phyloP scores from a whole-genome alignment of 2,329 filamentous ascomycete genomes.

The Botryotinia narcissicola region DNA sequence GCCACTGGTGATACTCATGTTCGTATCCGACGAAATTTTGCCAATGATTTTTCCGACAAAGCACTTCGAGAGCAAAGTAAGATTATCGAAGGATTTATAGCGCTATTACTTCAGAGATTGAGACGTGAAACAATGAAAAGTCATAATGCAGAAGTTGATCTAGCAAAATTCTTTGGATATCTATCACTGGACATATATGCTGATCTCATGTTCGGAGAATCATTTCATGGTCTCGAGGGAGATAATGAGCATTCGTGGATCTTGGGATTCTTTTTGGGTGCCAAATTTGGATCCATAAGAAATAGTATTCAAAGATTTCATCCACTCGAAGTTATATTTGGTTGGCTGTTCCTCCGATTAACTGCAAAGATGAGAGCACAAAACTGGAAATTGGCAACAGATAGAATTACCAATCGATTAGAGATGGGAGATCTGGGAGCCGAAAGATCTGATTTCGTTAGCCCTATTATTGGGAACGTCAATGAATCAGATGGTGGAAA shows the following conservation, averaged over 20 bases:
- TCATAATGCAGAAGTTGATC: conserved; percentile 21
- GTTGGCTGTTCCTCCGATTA: conserved; percentile 16
- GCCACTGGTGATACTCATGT: conserved; percentile 26
- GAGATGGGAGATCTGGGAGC: conserved; percentile 21
- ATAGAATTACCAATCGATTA: conserved; percentile 27
- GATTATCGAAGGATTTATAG: conserved; percentile 24
- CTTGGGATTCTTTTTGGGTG: conserved; percentile 30
- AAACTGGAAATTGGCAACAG: conserved; percentile 24
- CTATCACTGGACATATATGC: conserved; percentile 42
- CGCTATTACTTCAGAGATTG: conserved; percentile 18
- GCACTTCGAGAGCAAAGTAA: conserved; percentile 37
- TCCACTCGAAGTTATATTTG: conserved; percentile 14
- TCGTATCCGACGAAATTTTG: conserved; percentile 31
- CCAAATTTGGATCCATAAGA: conserved; percentile 29
- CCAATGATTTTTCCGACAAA: conserved; percentile 37
- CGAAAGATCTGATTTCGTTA: conserved; percentile 39
- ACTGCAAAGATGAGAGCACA: conserved; percentile 17
- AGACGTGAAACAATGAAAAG: neutral
- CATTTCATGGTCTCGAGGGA: conserved; percentile 39
- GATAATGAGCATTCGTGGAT: conserved; percentile 37
- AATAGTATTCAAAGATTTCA: conserved; percentile 26
- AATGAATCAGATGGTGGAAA: conserved; percentile 22
- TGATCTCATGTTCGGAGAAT: conserved; percentile 45
- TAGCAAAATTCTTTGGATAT: conserved; percentile 40
- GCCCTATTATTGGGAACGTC: conserved; percentile 32